phyloP scores from a whole-genome alignment of 2,329 filamentous ascomycete species.

The Ceratocystis cubensis region DNA sequence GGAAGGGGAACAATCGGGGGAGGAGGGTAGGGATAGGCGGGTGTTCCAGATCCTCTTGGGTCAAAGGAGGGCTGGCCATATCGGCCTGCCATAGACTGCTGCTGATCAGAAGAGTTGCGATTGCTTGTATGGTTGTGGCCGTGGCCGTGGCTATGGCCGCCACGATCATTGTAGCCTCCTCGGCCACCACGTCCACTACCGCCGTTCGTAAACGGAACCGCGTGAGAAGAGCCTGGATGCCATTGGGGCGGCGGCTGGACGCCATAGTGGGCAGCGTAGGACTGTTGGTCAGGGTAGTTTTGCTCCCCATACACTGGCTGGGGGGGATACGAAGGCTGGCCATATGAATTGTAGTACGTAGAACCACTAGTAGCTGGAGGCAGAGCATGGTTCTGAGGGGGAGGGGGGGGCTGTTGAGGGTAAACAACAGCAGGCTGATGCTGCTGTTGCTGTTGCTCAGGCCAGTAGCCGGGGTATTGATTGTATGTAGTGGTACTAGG shows the following conservation, averaged over 20 bases:
- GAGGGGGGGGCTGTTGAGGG: slow-evolving; percentile 13
- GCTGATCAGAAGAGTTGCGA: slow-evolving; percentile 17
- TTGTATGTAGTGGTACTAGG: slow-evolving; percentile 43
- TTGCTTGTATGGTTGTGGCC: neutral
- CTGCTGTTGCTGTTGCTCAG: slow-evolving; percentile 13
- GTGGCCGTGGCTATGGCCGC: slow-evolving; percentile 25
- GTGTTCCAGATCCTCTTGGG: slow-evolving; percentile 19
- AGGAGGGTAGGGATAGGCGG: slow-evolving; percentile 31
- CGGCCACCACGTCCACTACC: slow-evolving; percentile 27
- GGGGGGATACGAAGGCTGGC: slow-evolving; percentile 31
- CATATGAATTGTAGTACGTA: slow-evolving; percentile 18
- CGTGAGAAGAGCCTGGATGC: slow-evolving; percentile 29
- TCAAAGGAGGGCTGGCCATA: slow-evolving; percentile 18
- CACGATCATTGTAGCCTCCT: slow-evolving; percentile 37
- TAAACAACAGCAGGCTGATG: slow-evolving; percentile 16
- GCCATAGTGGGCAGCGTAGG: slow-evolving; percentile 30
- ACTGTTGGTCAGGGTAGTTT: slow-evolving; percentile 27
- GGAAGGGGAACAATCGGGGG: slow-evolving; percentile 27
- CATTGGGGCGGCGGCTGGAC: slow-evolving; percentile 29
- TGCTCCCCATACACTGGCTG: slow-evolving; percentile 35
- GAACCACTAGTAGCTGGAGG: slow-evolving; percentile 10
- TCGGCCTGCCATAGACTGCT: slow-evolving; percentile 16
- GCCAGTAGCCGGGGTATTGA: slow-evolving; percentile 36
- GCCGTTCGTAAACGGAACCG: slow-evolving; percentile 19
- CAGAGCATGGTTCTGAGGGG: slow-evolving; percentile 3